Evolutionary conservation across 202 grass and related monocot species (phyloP), one percentile per base, ranked within the genome.

Genomic region (Tripidium arundinaceum): DNA sequence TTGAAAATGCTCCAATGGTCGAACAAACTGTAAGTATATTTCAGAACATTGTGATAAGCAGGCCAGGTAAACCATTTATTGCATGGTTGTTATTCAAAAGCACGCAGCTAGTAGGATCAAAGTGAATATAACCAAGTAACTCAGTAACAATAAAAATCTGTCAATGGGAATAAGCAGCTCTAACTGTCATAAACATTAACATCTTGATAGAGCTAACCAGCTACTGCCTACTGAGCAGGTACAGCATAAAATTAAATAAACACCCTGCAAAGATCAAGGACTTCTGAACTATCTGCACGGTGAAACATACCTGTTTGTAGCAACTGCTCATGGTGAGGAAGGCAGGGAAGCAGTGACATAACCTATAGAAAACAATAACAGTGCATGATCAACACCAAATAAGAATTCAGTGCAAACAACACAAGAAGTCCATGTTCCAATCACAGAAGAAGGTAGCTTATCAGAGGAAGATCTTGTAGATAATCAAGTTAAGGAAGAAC

Each of bases 1-100:
- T n/a, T n/a, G n/a, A n/a, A 90, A 93, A 98, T 83, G 82, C 88
- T 69, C 96, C 92, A 79, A 98, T 91, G 37, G 92, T 93, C 7
- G 61, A 84, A 86, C 92, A 98, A 90, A 93, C 96, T 98, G 90
- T 47, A 79, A 79, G 72, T 54, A 85, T 27, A 85, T 84, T 80
- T 84, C 43, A 76, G 39, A 65, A 58, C 8, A 40, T 70, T 54
- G 38, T 50, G 72, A 68, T 26, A 64, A 70, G n/a, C 37, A 81
- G 18, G 15, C 25, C 16, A 75, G 40, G 68, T 40, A 59, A 88
- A 84, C n/a, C 8, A 15, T 24, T 76, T 69, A 26, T 60, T 22
- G 42, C 26, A 50, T 38, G 37, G 67, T 49, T 73, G 57, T 14
- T 31, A 28, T n/a, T 59, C 26, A 59, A 61, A 70, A 70, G 25